Evolutionary conservation across 2,329 filamentous ascomycete genomes (phyloP), one percentile per base, ranked within the genome.

Genomic region (Fusarium caatingaense): DNA sequence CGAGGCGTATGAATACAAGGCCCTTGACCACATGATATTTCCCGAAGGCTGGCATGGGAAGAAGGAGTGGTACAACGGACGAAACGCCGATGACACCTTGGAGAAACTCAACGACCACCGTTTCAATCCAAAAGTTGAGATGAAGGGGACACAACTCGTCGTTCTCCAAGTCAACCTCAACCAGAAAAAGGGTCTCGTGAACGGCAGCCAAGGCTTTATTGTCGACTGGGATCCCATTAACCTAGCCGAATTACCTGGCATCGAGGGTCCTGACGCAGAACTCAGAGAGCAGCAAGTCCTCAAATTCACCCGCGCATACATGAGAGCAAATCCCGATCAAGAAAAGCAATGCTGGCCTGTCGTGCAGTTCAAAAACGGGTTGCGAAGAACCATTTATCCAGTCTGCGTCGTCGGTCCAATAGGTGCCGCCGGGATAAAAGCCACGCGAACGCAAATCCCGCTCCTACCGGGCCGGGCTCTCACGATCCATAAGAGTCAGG

Each of bases 401-500:
- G 80, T 85, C 15, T 89, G 86, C 72, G 80, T 81, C 12, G 76
- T 86, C 28, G 82, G 79, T 20, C 83, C 42, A 74, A 78, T 4
- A 21, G 74, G 51, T 85, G 86, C 0, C 85, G 5, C 18, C 3
- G 18, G 20, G 4, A 16, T 84, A 81, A 37, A 69, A 85, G 2
- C 73, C 90, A 0, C 80, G 81, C 81, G 89, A n/a, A 88, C 88
- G 1, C 89, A 91, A 72, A 83, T 91, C 8, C 89, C 89, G 0
- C 80, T 91, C 0, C 78, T 83, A 2, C 80, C 88, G 0, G 89
- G 85, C 0, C 91, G 88, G 86, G 89, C 89, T 0, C 84, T 90
- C 72, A 91, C 85, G 0, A 85, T 90, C 4, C 89, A 91, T 74
- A 90, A 89, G 74, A 83, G 83, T 6, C 87, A 91, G 78, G 87